phyloP scores from a whole-genome alignment of 225 moss, liverwort and hornwort species.

The Climacium dendroides region DNA sequence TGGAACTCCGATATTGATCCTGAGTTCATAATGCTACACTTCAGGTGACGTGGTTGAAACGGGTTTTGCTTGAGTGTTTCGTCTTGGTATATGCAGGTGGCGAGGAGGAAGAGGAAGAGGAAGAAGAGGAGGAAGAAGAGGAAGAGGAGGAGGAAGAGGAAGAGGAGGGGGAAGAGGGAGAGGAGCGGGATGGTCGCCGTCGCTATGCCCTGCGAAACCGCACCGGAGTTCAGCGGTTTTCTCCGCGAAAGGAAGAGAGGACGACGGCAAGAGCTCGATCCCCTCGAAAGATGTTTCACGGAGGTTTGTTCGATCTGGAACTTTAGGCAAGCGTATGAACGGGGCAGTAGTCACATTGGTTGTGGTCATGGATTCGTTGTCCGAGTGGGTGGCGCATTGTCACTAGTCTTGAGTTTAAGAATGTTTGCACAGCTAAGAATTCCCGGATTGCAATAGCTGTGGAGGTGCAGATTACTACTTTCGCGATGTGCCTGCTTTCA shows the following conservation, averaged over 20 bases:
- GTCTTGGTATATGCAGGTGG: slow-evolving; percentile 10
- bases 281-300: slow-evolving; percentile 57
- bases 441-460: background rate
- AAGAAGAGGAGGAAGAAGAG: slow-evolving; percentile 29
- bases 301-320: slow-evolving; percentile 15
- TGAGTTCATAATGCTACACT: background rate
- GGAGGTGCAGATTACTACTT: background rate
- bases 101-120: slow-evolving; percentile 31
- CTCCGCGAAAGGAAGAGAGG: slow-evolving; percentile 75
- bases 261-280: slow-evolving; percentile 52
- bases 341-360: background rate
- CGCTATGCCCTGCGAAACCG: slow-evolving; percentile 75
- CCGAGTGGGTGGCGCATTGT: background rate
- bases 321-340: background rate
- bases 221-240: slow-evolving; percentile 71
- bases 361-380: background rate
- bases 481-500: background rate
- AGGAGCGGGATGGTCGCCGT: slow-evolving; percentile 58
- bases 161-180: slow-evolving; percentile 46
- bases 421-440: background rate
- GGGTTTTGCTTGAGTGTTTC: background rate
- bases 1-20: background rate
- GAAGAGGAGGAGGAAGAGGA: slow-evolving; percentile 42
- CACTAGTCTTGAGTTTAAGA: background rate
- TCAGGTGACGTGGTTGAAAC: background rate